Conservation (phyloP, 2,329 filamentous ascomycete species). For the Paramyrothecium roridum region DNA sequence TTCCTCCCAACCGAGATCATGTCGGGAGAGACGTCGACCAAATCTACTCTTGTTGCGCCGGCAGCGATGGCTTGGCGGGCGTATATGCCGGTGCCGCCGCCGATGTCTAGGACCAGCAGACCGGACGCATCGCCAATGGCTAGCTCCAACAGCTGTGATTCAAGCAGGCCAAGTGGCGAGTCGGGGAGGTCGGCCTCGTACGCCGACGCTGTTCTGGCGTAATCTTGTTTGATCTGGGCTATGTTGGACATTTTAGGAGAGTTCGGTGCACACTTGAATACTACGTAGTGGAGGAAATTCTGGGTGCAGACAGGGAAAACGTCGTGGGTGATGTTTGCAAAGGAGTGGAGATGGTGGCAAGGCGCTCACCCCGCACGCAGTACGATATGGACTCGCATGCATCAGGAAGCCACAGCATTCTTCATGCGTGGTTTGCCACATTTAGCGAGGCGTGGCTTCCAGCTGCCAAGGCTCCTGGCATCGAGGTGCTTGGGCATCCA, state of each 20-base stretch:
- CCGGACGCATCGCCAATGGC: conserved; percentile 3
- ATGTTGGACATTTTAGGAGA: background rate
- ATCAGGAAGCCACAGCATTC: too few relatives aligned
- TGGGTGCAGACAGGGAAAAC: too few relatives aligned
- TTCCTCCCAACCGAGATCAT: conserved; percentile 1
- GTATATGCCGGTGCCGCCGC: conserved; percentile 3
- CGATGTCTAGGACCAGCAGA: conserved; percentile 4
- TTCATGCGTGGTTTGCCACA: too few relatives aligned
- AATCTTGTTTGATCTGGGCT: background rate
- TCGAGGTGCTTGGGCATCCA: too few relatives aligned
- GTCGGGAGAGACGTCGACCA: conserved; percentile 3
- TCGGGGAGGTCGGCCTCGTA: background rate
- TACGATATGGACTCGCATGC: too few relatives aligned
- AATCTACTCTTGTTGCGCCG: conserved; percentile 3
- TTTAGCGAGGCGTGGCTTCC: too few relatives aligned
- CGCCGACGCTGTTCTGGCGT: background rate
- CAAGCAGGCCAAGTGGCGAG: background rate
- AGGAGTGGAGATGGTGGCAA: too few relatives aligned
- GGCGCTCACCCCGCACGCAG: too few relatives aligned
- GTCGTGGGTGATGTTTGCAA: too few relatives aligned
- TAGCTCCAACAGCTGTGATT: conserved; percentile 2
- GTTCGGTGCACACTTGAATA: too few relatives aligned
- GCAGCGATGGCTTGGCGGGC: conserved; percentile 4
- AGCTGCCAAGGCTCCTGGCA: too few relatives aligned
- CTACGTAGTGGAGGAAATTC: too few relatives aligned